Conservation (phyloP, 2,329 filamentous ascomycete genomes). For the Chlorencoelia australis region DNA sequence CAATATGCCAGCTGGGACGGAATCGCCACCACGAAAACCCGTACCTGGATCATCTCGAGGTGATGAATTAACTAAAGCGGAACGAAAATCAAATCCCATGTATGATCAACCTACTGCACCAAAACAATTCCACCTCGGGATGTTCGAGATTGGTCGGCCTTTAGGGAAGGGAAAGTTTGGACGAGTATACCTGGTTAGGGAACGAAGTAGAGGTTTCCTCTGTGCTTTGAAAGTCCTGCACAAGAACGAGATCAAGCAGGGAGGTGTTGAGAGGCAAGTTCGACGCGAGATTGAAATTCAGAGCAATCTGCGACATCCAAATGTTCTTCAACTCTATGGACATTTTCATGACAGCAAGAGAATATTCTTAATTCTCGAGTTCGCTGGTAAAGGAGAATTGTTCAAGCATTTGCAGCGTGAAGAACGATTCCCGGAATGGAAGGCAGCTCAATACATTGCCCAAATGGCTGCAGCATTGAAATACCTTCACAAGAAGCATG, state of each 20-base stretch:
- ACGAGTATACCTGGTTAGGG: conserved; percentile 61
- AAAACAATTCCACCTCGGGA: conserved; percentile 61
- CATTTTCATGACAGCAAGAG: conserved; percentile 67
- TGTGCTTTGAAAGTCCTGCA: conserved; percentile 67
- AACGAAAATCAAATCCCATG: conserved; percentile 42
- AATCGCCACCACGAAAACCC: conserved; percentile 44
- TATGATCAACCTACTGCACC: conserved; percentile 46
- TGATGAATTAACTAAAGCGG: conserved; percentile 35
- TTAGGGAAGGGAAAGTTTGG: conserved; percentile 68
- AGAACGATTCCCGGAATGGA: conserved; percentile 59
- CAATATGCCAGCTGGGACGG: conserved; percentile 33
- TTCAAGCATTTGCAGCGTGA: conserved; percentile 65
- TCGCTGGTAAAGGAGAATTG: conserved; percentile 60
- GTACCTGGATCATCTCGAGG: conserved; percentile 32
- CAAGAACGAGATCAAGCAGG: conserved; percentile 59
- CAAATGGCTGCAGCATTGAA: conserved; percentile 76
- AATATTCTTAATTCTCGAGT: conserved; percentile 64
- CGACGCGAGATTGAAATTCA: conserved; percentile 67
- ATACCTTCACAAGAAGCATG: conserved; percentile 92
- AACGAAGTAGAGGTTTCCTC: conserved; percentile 57
- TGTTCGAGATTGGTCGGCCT: conserved; percentile 69
- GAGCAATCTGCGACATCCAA: conserved; percentile 61
- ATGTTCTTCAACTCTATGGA: conserved; percentile 59
- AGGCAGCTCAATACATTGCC: conserved; percentile 62
- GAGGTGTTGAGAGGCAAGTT: conserved; percentile 60